Percentiles rank a stretch among this genome's conserved stretches.
Evolutionary conservation across 23 red algal genomes (phyloP).

Genomic region (Pyropia yezoensis): DNA sequence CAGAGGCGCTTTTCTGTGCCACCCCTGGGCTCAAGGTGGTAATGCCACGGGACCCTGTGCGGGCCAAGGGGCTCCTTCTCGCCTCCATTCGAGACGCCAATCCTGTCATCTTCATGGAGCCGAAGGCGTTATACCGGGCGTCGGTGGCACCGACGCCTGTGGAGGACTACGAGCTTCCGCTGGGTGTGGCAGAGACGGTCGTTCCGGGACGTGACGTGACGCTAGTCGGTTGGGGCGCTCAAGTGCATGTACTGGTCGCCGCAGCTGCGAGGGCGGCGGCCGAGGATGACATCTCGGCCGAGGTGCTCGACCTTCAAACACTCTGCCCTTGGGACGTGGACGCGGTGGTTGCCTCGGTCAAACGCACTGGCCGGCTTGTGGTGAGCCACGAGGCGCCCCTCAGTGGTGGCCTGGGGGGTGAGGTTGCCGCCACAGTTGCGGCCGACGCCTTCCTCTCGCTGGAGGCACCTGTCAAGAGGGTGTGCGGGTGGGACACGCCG

Average conservation of each 20-base stretch:
- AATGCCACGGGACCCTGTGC: constrained; percentile 21
- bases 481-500: constrained; percentile 57
- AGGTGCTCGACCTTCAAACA: constrained; percentile 52
- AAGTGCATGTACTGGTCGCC: constrained; percentile 26
- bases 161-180: constrained; percentile 19
- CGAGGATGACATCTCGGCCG: constrained; percentile 17
- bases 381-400: constrained; percentile 52
- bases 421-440: constrained; percentile 43
- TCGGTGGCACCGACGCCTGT: constrained; percentile 24
- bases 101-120: constrained; percentile 71
- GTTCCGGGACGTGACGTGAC: constrained; percentile 35
- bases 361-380: constrained; percentile 27
- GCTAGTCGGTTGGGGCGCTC: constrained; percentile 41
- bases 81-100: constrained; percentile 29
- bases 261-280: constrained; percentile 17
- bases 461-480: constrained; percentile 33
- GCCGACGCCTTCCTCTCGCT: constrained; percentile 44
- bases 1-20: constrained; percentile 59
- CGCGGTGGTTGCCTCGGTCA: constrained; percentile 30
- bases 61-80: constrained; percentile 59
- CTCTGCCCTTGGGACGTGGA: constrained; percentile 56
- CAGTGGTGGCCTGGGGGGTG: constrained; percentile 48
- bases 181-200: constrained; percentile 32
- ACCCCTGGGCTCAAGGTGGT: constrained; percentile 65
- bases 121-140: constrained; percentile 50